Evolutionary conservation across 352 stramenopile genomes (phyloP), one percentile per base, ranked within the genome.

Genomic region (Pythium plurisporium): DNA sequence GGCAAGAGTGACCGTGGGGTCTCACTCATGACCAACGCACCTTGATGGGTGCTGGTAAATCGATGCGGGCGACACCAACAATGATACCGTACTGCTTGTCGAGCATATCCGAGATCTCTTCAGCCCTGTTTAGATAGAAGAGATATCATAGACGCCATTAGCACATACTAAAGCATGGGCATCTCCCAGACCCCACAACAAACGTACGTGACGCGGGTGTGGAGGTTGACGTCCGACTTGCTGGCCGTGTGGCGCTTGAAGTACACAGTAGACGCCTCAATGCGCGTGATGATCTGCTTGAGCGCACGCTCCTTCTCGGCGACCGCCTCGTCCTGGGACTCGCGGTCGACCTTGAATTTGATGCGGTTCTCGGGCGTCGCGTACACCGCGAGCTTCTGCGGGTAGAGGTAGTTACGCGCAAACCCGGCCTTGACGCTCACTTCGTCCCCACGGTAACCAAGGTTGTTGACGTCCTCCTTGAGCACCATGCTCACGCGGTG

Each of bases 321-420:
- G 17, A 69, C 53, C 43, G 46, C 62, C 29, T 84, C 71, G 43
- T 82, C 66, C 61, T 70, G 49, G 19, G 67, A 77, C 55, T 82
- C 64, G 43, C 86, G 82, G 62, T 89, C 71, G 52, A 89, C 74
- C 46, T 87, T 88, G 74, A 72, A 92, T 70, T 86, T 87, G 48
- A 89, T 66, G 66, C 88, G 88, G 73, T 98, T 98, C 12, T 70
- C 66, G 1, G 86, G 73, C 27, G 90, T 98, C 14, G 94, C 94
- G 69, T 98, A 98, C 38, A 98, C 79, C 1, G 92, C 93, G 52
- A 95, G 75, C 70, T 98, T 97, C 60, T 97, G 71, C 6, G 94
- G 94, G 63, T 98, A 93, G 42, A 98, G 66, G 53, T 82, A 97
- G 74, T 98, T 98, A 47, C 94, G 89, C 31, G 93, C 93, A 70